Evolutionary conservation across 2,329 filamentous ascomycete genomes (phyloP).

Genomic region (Rhinocladiella mackenziei): DNA sequence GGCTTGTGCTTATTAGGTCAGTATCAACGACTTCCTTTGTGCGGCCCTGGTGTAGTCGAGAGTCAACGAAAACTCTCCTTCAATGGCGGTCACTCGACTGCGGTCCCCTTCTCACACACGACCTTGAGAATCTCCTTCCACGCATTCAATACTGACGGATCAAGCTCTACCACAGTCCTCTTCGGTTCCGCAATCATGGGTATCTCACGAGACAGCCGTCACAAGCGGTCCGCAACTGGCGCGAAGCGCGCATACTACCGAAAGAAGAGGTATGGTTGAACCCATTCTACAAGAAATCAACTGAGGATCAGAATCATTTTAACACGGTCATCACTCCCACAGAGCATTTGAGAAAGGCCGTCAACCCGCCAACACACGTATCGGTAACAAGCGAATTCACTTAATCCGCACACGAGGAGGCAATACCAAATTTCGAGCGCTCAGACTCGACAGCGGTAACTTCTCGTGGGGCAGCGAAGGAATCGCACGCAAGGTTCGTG

Average conservation of each 20-base stretch:
- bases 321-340: conserved; percentile 48
- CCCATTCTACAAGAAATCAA: conserved; percentile 1
- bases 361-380: conserved; percentile 99
- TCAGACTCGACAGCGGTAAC: conserved; percentile 98
- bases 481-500: conserved; percentile 96
- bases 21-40: conserved; percentile 6
- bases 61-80: not conserved
- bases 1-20: conserved; percentile 23
- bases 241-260: conserved; percentile 94
- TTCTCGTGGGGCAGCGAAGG: conserved; percentile 99
- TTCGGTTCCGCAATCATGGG: conserved; percentile 80
- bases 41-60: too few relatives aligned
- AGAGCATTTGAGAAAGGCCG: conserved; percentile 99
- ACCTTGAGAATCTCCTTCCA: too few relatives aligned
- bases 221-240: conserved; percentile 99
- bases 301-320: conserved; percentile 5
- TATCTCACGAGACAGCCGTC: conserved; percentile 99
- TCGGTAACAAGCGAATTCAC: conserved; percentile 94
- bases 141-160: not conserved
- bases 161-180: conserved; percentile 35
- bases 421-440: conserved; percentile 99
- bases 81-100: not conserved
- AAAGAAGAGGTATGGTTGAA: conserved; percentile 51
- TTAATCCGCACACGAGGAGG: conserved; percentile 95
- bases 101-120: not conserved